phyloP scores from a whole-genome alignment of 805 yeast species.

The Wilhelminamyces savonicus region DNA sequence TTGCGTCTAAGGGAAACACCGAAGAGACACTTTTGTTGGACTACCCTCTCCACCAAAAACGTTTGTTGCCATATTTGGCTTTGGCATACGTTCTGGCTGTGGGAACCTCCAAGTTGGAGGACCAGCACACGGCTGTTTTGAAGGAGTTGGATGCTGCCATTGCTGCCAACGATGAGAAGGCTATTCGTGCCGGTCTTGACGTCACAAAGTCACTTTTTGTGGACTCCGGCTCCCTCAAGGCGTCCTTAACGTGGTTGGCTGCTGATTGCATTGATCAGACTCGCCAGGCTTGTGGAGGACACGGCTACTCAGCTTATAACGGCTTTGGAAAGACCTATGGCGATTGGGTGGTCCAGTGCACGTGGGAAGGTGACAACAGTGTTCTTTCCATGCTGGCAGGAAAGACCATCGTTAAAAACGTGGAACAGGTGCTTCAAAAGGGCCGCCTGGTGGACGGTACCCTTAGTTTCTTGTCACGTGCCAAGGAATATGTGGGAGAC shows the following conservation, averaged over 20 bases:
- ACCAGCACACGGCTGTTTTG: conserved; percentile 23
- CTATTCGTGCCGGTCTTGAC: conserved; percentile 24
- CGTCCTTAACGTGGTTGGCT: conserved; percentile 40
- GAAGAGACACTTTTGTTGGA: conserved; percentile 37
- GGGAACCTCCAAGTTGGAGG: conserved; percentile 34
- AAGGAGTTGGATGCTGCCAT: conserved; percentile 33
- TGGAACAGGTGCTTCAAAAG: conserved; percentile 18
- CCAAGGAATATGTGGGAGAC: conserved; percentile 3
- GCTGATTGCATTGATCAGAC: conserved; percentile 36
- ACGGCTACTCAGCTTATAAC: conserved; percentile 39
- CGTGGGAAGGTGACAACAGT: conserved; percentile 46
- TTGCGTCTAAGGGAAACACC: conserved; percentile 6
- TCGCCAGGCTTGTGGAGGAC: conserved; percentile 45
- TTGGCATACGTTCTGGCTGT: conserved; percentile 30
- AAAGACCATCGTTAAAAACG: conserved; percentile 29
- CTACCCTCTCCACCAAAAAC: conserved; percentile 40
- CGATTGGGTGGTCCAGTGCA: conserved; percentile 44
- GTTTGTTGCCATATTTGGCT: conserved; percentile 40
- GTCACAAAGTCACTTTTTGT: conserved; percentile 38
- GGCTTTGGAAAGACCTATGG: conserved; percentile 40
- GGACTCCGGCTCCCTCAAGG: conserved; percentile 39
- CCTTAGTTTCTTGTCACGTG: conserved; percentile 9
- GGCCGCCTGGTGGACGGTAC: conserved; percentile 6
- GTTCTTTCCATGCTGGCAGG: conserved; percentile 27
- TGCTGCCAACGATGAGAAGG: conserved; percentile 21